phyloP scores from a whole-genome alignment of 2,329 filamentous ascomycete species.

The Mariannaea elegans region DNA sequence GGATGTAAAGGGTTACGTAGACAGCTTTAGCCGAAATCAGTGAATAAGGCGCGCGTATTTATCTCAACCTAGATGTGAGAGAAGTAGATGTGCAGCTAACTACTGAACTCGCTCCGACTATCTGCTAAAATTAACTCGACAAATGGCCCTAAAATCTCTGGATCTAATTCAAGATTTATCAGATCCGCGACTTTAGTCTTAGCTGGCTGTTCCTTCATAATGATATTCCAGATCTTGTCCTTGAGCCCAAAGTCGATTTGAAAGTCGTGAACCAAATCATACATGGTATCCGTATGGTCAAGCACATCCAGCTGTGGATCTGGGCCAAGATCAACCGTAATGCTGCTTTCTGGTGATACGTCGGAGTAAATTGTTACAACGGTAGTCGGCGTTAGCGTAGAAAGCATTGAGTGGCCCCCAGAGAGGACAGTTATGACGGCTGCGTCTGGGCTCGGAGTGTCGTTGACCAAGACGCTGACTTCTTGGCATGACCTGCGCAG shows the following conservation, averaged over 20 bases:
- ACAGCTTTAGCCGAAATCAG: too few relatives aligned
- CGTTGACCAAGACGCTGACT: neutral
- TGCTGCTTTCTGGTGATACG: neutral
- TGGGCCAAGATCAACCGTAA: constrained; percentile 2
- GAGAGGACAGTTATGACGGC: constrained; percentile 5
- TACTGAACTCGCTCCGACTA: too few relatives aligned
- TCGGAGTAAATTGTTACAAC: neutral
- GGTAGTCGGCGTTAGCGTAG: neutral
- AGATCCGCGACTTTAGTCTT: neutral
- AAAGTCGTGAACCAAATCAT: constrained; percentile 9
- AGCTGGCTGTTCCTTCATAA: neutral
- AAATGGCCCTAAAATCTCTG: constrained; percentile 3
- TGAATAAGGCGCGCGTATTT: too few relatives aligned
- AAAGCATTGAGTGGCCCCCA: neutral
- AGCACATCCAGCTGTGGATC: constrained; percentile 4
- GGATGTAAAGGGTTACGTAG: too few relatives aligned
- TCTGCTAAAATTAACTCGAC: constrained; percentile 8
- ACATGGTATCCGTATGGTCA: neutral
- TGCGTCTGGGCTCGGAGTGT: neutral
- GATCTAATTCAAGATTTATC: neutral
- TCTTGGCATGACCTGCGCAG: neutral
- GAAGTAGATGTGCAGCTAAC: too few relatives aligned
- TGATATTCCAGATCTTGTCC: constrained; percentile 11
- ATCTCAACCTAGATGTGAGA: too few relatives aligned
- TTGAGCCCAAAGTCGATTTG: constrained; percentile 11